Evolutionary conservation across 2,329 filamentous ascomycete genomes (phyloP).

Genomic region (Claviceps sp.): DNA sequence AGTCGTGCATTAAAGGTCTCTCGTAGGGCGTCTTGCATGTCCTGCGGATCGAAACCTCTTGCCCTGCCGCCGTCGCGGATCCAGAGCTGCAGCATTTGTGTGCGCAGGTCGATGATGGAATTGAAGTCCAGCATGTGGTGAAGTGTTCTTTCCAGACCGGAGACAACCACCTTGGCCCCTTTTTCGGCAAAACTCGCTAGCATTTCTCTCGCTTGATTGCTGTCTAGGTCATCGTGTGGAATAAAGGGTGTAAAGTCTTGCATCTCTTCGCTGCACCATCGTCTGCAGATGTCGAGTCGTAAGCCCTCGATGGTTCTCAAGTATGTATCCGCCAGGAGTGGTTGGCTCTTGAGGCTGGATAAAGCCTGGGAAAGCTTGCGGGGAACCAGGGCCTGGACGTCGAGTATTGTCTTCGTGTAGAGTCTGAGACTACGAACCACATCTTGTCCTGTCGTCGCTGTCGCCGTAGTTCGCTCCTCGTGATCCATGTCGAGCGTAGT

Average conservation of each 20-base stretch:
- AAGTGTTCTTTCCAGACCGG: constrained; percentile 49
- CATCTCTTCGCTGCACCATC: constrained; percentile 74
- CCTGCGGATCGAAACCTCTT: constrained; percentile 51
- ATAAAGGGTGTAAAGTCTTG: constrained; percentile 79
- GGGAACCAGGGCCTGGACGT: constrained; percentile 66
- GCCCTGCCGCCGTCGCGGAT: constrained; percentile 53
- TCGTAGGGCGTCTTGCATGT: constrained; percentile 56
- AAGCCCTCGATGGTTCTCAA: constrained; percentile 55
- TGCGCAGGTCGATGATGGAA: constrained; percentile 55
- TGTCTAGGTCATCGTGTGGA: constrained; percentile 61
- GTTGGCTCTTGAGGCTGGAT: constrained; percentile 50
- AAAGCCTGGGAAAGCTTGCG: constrained; percentile 57
- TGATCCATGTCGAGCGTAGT: constrained; percentile 42
- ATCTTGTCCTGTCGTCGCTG: constrained; percentile 22
- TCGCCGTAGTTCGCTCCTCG: constrained; percentile 24
- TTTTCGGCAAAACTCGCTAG: constrained; percentile 50
- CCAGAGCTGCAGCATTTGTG: constrained; percentile 60
- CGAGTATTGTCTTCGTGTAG: constrained; percentile 63
- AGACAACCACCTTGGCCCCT: constrained; percentile 44
- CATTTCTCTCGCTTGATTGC: constrained; percentile 43
- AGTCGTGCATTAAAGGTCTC: constrained; percentile 56
- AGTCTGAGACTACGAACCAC: constrained; percentile 55
- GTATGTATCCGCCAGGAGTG: constrained; percentile 58
- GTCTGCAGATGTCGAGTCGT: constrained; percentile 61
- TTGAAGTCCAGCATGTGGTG: constrained; percentile 50